phyloP scores from a whole-genome alignment of 352 stramenopile species.

The Pelagophyceae sp. region DNA sequence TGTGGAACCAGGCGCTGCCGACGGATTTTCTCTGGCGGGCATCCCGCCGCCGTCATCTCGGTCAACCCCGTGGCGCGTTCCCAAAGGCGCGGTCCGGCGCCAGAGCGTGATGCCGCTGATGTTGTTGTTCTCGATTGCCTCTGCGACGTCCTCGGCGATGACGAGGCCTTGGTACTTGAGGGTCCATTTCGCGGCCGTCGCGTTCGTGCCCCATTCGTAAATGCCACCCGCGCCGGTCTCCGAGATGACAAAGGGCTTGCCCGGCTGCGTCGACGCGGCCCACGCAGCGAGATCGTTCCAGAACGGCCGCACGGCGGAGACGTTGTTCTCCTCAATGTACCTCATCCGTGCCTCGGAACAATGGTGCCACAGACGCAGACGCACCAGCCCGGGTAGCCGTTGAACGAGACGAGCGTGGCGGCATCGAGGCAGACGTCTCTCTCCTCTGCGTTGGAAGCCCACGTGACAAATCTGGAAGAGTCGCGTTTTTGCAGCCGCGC shows the following conservation, averaged over 20 bases:
- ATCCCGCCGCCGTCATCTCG: no score
- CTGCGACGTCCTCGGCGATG: constrained; percentile 26
- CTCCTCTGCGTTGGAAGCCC: constrained; percentile 26
- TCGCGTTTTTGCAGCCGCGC: constrained; percentile 23
- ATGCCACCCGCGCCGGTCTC: constrained; percentile 36
- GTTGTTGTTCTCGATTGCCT: background rate
- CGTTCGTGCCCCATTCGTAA: constrained; percentile 36
- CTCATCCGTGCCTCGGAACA: no score
- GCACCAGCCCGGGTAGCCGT: constrained; percentile 37
- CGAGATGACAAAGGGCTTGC: constrained; percentile 34
- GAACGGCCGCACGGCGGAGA: background rate
- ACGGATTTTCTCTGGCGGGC: no score
- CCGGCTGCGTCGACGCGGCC: background rate
- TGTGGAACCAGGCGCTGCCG: no score
- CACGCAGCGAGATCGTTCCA: constrained; percentile 1
- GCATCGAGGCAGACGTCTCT: constrained; percentile 27
- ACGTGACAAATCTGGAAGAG: constrained; percentile 32
- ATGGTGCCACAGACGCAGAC: constrained; percentile 17
- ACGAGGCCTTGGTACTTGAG: constrained; percentile 31
- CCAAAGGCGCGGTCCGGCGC: no score
- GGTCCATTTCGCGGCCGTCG: constrained; percentile 30
- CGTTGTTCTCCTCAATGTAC: no score
- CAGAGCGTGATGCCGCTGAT: constrained; percentile 28
- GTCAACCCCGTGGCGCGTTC: no score
- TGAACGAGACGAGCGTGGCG: constrained; percentile 28